Conservation (phyloP, 2,329 filamentous ascomycete genomes). For the Alternaria sp. region DNA sequence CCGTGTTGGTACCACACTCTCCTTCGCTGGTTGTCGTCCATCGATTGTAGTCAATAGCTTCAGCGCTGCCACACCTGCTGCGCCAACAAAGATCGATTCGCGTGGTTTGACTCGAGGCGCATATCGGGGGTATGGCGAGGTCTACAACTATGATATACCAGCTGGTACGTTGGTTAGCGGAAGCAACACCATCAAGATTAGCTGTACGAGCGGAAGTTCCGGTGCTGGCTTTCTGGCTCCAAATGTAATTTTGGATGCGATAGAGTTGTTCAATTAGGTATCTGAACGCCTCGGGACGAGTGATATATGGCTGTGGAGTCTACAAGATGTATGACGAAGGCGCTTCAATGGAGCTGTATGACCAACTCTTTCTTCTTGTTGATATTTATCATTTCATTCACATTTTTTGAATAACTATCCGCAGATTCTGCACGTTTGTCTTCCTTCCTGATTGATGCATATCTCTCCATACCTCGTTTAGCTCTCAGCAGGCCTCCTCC, state of each 20-base stretch:
- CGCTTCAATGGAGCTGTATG: background rate
- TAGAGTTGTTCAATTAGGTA: slow-evolving; percentile 42
- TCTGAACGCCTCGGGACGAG: background rate
- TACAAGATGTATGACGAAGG: background rate
- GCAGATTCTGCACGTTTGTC: background rate
- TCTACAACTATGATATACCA: slow-evolving; percentile 69
- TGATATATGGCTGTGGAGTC: background rate
- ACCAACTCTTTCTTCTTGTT: background rate
- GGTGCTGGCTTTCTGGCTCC: slow-evolving; percentile 65
- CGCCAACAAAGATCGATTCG: slow-evolving; percentile 70
- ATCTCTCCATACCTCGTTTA: background rate
- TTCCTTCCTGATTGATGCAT: background rate
- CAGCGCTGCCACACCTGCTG: slow-evolving; percentile 57
- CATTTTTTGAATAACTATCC: background rate
- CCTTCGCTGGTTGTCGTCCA: slow-evolving; percentile 68
- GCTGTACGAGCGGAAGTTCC: slow-evolving; percentile 65
- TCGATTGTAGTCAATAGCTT: slow-evolving; percentile 66
- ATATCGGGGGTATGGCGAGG: slow-evolving; percentile 69
- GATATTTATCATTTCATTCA: background rate
- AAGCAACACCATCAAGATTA: slow-evolving; percentile 69
- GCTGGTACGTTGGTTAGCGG: slow-evolving; percentile 67
- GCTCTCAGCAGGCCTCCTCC: background rate
- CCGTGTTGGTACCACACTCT: slow-evolving; percentile 70
- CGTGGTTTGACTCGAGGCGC: slow-evolving; percentile 71
- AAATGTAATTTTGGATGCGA: slow-evolving; percentile 56